Conservation (phyloP, 495 filamentous ascomycete genomes). For the Aspergillus carlsbadensis region DNA sequence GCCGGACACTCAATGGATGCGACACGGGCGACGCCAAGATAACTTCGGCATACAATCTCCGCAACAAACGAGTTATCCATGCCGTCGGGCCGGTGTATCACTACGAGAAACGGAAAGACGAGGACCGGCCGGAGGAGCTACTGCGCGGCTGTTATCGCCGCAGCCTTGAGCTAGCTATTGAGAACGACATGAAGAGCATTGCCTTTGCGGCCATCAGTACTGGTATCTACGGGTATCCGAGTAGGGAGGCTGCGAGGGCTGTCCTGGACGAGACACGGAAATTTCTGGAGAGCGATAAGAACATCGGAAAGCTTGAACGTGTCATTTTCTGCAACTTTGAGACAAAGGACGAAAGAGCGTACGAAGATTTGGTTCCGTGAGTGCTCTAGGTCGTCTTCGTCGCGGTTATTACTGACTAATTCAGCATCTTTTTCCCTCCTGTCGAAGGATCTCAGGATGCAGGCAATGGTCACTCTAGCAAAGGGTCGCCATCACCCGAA, state of each 20-base stretch:
- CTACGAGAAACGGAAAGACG: constrained; percentile 21
- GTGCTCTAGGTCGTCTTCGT: constrained; percentile 28
- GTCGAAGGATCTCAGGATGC: constrained; percentile 26
- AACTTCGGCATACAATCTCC: constrained; percentile 72
- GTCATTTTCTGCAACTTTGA: constrained; percentile 83
- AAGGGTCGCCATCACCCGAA: constrained; percentile 18
- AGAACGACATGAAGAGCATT: constrained; percentile 63
- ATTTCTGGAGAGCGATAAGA: constrained; percentile 63
- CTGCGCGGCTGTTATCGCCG: constrained; percentile 71
- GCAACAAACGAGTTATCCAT: constrained; percentile 79
- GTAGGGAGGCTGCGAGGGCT: constrained; percentile 61
- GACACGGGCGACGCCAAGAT: constrained; percentile 80
- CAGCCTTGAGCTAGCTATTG: constrained; percentile 70
- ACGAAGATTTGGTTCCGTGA: constrained; percentile 70
- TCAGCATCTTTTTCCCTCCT: constrained; percentile 33
- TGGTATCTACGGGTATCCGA: constrained; percentile 88
- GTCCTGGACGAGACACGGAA: constrained; percentile 67
- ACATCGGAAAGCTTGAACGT: constrained; percentile 57
- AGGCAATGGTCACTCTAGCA: background rate
- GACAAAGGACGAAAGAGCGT: constrained; percentile 71
- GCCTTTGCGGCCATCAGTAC: constrained; percentile 86
- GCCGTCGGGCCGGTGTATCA: constrained; percentile 86
- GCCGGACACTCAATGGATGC: constrained; percentile 66
- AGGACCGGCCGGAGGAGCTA: constrained; percentile 43
- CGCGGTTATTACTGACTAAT: background rate